phyloP scores from a whole-genome alignment of 2,329 filamentous ascomycete species.

The Fusarium algeriense region DNA sequence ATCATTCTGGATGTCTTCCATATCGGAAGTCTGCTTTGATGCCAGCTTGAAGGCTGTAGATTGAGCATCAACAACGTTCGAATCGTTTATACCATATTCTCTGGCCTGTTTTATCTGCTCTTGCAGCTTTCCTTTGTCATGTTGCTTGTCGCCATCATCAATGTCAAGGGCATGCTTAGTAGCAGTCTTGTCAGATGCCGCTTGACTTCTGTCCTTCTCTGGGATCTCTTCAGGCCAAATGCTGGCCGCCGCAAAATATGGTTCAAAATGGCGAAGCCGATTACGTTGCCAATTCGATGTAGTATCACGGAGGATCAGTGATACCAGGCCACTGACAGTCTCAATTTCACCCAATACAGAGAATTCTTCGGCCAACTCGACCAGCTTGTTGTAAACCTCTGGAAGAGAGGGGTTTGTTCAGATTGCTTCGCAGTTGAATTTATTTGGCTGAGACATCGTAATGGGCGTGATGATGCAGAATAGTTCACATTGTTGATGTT shows the following conservation, averaged over 20 bases:
- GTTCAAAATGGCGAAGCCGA: slow-evolving; percentile 6
- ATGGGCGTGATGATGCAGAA: neutral
- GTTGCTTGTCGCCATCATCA: neutral
- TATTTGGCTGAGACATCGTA: slow-evolving; percentile 9
- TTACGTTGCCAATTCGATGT: slow-evolving; percentile 34
- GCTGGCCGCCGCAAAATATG: slow-evolving; percentile 31
- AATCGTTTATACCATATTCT: neutral
- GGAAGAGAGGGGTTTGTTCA: slow-evolving; percentile 17
- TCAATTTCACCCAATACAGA: slow-evolving; percentile 32
- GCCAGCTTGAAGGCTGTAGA: slow-evolving; percentile 14
- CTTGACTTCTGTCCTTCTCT: neutral
- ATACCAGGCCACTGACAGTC: slow-evolving; percentile 23
- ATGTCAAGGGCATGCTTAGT: neutral
- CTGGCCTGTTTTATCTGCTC: neutral
- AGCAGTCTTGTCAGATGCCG: neutral
- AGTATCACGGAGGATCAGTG: slow-evolving; percentile 35
- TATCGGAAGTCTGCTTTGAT: slow-evolving; percentile 6
- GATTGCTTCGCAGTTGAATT: slow-evolving; percentile 21
- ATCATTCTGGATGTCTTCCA: slow-evolving; percentile 17
- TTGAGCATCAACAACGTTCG: slow-evolving; percentile 11
- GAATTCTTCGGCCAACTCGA: slow-evolving; percentile 33
- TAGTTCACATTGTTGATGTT: neutral
- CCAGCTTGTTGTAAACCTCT: slow-evolving; percentile 20
- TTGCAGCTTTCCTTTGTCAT: neutral
- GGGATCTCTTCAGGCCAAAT: slow-evolving; percentile 36